Base-by-base conservation (phyloP, 1,284 basidiomycete genomes). In the Macrocystidia cucumis region DNA sequence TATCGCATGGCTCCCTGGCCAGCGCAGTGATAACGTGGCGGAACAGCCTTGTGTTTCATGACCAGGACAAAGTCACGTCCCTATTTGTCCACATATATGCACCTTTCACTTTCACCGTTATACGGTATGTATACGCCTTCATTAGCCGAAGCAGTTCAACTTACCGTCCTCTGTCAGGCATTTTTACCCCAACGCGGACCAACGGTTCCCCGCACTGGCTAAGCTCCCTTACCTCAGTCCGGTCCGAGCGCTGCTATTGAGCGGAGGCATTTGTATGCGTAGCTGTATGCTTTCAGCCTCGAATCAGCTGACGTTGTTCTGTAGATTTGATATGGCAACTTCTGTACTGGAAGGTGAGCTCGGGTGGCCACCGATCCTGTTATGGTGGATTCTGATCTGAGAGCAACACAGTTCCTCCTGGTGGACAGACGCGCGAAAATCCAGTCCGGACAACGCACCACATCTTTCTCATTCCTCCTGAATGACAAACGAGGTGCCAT, bases 11-110 rank as follows among this genome's bases (percentile, higher is more conserved):
- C 0, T 80, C 88, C 0, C 72, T 97, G 22, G 93, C 90, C 0
- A 91, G 86, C 44, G 90, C 91, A 0, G 90, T 97, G 29, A 89
- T 95, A 46, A 96, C 93, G 2, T 97, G 92, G 92, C 72, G 93
- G 42, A 97, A 97, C 53, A 91, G 82, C 51, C 74, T 93, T n/a
- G 92, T 96, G 4, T 96, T 96, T 61, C 92, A 96, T 54, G 91
- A 92, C 48, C 72, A 78, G 38, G 92, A 97, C 56, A 95, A 95
- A 56, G 86, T 93, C 51, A 93, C 87, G 3, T 90, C 86, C 8
- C 59, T 95, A 12, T 95, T 91, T 62, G 76, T 95, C 28, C 91
- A 95, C 53, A 81, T 95, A 40, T 92, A 93, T 49, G 75, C 87
- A 0, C 87, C 91, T 0, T 72, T 91, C 42, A 77, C 80, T 1